Conservation (phyloP, 768 basidiomycete genomes). For the Pleurotus pulmonarius region DNA sequence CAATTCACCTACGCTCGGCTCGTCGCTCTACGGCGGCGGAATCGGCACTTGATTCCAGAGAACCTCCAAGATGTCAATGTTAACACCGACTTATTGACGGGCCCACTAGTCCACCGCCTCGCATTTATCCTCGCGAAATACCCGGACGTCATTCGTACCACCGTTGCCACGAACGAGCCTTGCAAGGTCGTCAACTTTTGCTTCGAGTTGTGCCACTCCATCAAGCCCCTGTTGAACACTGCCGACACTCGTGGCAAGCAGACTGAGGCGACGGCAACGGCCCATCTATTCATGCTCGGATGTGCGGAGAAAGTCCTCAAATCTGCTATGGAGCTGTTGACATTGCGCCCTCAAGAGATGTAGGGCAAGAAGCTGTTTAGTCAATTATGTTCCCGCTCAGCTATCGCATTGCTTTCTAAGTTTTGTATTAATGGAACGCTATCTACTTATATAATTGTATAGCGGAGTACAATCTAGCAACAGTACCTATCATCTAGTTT, state of each 20-base stretch:
- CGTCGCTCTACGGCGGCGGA: not conserved
- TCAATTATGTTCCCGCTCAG: no score
- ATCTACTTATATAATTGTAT: no score
- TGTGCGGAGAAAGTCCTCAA: not conserved
- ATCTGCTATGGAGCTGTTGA: constrained; percentile 6
- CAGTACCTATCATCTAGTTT: no score
- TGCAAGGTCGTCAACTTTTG: not conserved
- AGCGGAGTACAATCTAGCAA: no score
- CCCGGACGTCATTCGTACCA: not conserved
- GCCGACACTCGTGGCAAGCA: not conserved
- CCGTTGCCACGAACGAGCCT: not conserved
- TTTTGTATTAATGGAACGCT: no score
- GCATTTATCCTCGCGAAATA: constrained; percentile 1
- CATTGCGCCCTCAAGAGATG: constrained; percentile 4
- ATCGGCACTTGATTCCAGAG: not conserved
- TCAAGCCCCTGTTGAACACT: not conserved
- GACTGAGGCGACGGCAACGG: not conserved
- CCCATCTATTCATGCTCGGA: constrained; percentile 1
- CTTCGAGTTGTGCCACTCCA: not conserved
- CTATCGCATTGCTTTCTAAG: no score
- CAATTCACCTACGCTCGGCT: not conserved
- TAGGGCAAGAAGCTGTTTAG: not conserved
- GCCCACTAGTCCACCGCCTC: not conserved
- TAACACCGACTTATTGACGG: not conserved
- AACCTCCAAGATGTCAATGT: not conserved